Evolutionary conservation across 2,329 filamentous ascomycete species (phyloP).

Genomic region (Ceratocystis eucalypticola): DNA sequence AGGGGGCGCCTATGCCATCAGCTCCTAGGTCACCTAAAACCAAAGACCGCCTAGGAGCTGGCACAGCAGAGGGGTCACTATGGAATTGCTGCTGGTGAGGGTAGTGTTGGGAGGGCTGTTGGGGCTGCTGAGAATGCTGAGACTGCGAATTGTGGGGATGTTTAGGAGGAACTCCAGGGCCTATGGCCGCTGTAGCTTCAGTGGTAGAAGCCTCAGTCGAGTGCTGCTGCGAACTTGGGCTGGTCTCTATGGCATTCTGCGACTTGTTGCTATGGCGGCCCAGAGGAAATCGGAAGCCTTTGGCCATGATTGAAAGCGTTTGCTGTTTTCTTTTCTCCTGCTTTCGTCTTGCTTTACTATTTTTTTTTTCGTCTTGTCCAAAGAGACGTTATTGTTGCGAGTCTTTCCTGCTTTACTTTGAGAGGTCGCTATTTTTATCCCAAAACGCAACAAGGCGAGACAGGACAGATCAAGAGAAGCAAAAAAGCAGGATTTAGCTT

Average conservation of each 20-base stretch:
- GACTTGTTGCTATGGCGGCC: constrained; percentile 15
- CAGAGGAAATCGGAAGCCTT: constrained; percentile 10
- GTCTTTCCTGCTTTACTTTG: not conserved
- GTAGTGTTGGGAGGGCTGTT: constrained; percentile 24
- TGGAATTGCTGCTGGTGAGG: constrained; percentile 5
- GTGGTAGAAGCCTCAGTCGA: not conserved
- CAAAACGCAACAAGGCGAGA: constrained; percentile 1
- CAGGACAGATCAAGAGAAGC: not conserved
- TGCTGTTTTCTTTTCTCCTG: not conserved
- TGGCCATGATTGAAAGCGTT: constrained; percentile 6
- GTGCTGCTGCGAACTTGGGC: not conserved
- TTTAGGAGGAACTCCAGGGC: not conserved
- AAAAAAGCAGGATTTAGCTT: not conserved
- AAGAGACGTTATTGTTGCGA: not conserved
- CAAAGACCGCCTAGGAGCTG: not conserved
- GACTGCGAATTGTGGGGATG: not conserved
- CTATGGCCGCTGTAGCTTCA: constrained; percentile 21
- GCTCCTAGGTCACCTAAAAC: not conserved
- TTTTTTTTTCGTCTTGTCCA: not conserved
- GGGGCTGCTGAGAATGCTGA: constrained; percentile 20
- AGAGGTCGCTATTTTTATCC: not conserved
- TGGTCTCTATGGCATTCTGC: constrained; percentile 12
- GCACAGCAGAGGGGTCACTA: not conserved
- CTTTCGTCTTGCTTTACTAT: not conserved
- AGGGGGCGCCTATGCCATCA: not conserved